Evolutionary conservation across 148 eudicot species (phyloP), one percentile per base, ranked within the genome.

Genomic region (Dianthus caryophyllus): DNA sequence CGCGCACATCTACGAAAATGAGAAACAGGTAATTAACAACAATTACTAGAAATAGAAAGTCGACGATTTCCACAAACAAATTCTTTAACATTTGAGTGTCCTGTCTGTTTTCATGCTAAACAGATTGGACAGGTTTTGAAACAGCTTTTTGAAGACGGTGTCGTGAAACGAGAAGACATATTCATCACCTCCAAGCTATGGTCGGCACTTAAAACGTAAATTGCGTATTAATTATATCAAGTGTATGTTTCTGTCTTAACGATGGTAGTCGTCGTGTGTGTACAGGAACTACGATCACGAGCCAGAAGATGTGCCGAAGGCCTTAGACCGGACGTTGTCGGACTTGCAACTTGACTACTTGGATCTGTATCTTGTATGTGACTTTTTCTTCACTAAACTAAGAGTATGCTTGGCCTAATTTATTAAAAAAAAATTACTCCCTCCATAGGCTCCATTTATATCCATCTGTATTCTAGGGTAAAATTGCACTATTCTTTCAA

Each of bases 161-260:
- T 83, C 7, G 87, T 83, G 75, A 81, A 83, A 62, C 80, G 90
- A 31, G 81, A 68, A 22, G 90, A 85, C 17, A 67, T 85, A 31
- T 85, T 83, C 65, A 81, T 85, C 73, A 83, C 90, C 25, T 85
- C 85, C 25, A 85, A 83, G 55, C 79, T 85, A 64, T 79, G 85
- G 90, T 85, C 47, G 29, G 75, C 69, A n/a, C n/a, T n/a, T n/a
- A n/a, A 51, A 29, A 24, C 25, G 2, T 56, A 26, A 16, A 13
- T 39, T 1, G 29, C 15, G 8, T 12, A 4, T n/a, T n/a, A 10
- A 13, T 27, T 57, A 30, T 26, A n/a, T n/a, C n/a, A n/a, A n/a
- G n/a, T n/a, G n/a, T n/a, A n/a, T n/a, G n/a, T n/a, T n/a, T n/a
- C n/a, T n/a, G n/a, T n/a, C n/a, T n/a, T n/a, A n/a, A n/a, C n/a